A percentile compares a stretch with the other conserved stretches of the same genome.
Conservation (phyloP, 495 filamentous ascomycete genomes). For the Choiromyces venosus region DNA sequence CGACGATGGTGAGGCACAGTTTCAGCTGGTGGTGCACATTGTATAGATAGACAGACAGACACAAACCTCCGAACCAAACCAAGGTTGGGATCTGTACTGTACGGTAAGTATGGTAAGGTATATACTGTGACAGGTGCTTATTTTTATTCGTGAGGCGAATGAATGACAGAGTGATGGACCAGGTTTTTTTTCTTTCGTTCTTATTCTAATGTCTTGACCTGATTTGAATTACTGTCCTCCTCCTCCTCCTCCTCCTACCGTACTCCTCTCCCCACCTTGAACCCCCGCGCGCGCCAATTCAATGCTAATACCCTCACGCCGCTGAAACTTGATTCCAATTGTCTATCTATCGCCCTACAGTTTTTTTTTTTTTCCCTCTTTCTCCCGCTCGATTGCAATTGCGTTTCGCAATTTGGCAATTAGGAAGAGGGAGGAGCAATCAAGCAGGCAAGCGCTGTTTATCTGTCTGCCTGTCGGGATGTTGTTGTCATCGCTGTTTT, state of each 20-base stretch:
- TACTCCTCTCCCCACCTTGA: neutral
- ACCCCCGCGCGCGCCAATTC: neutral
- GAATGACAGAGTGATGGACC: neutral
- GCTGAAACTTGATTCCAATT: slow-evolving; percentile 1
- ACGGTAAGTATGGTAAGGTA: no score
- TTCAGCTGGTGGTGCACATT: slow-evolving; percentile 2
- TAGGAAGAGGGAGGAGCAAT: no score
- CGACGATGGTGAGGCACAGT: neutral
- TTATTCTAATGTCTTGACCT: neutral
- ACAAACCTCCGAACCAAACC: neutral
- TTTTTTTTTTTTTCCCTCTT: no score
- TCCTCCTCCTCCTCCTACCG: neutral
- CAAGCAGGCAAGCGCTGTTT: neutral
- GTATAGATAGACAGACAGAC: no score
- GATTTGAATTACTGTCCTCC: neutral
- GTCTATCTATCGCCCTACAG: no score
- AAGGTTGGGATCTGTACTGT: neutral
- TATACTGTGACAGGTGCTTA: neutral
- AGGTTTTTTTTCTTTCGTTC: neutral
- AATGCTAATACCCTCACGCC: neutral
- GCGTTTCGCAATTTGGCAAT: neutral
- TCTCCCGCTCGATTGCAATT: neutral
- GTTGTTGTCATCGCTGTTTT: slow-evolving; percentile 12
- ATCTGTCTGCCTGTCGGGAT: slow-evolving; percentile 20
- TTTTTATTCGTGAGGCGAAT: neutral